Conservation (phyloP, 257 asterid genomes). For the Ilex asprella region DNA sequence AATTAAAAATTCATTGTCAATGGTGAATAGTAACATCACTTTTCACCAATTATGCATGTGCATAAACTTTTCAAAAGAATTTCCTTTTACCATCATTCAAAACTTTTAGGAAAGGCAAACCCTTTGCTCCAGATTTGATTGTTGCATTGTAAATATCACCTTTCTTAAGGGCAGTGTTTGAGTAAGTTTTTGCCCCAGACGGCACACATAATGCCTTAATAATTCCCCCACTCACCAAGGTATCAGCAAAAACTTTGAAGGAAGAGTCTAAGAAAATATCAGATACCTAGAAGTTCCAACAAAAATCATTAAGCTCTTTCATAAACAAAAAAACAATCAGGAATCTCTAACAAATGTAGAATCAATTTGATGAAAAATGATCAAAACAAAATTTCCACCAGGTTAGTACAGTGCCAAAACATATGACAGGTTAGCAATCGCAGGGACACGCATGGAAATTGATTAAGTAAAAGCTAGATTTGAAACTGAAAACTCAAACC, state of each 20-base stretch:
- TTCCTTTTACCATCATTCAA: slow-evolving; percentile 56
- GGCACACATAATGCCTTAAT: slow-evolving; percentile 78
- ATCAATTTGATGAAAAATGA: neutral
- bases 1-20: slow-evolving; percentile 8
- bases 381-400: neutral
- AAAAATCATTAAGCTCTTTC: neutral
- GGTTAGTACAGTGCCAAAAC: neutral
- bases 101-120: slow-evolving; percentile 88
- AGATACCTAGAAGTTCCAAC: slow-evolving; percentile 55
- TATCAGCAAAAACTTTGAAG: slow-evolving; percentile 83
- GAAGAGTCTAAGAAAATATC: slow-evolving; percentile 55
- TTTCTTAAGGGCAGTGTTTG: slow-evolving; percentile 87
- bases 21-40: neutral
- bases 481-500: too few species aligned
- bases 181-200: slow-evolving; percentile 66
- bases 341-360: too few species aligned
- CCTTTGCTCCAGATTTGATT: slow-evolving; percentile 88
- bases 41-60: neutral
- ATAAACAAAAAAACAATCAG: too few species aligned
- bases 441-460: neutral
- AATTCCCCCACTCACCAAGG: slow-evolving; percentile 58
- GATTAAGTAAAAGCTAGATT: too few species aligned
- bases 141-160: slow-evolving; percentile 85
- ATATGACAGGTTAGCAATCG: neutral
- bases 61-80: slow-evolving; percentile 5